phyloP scores from a whole-genome alignment of 176 grass and related monocot genomes.

The Elaeis guineensis region DNA sequence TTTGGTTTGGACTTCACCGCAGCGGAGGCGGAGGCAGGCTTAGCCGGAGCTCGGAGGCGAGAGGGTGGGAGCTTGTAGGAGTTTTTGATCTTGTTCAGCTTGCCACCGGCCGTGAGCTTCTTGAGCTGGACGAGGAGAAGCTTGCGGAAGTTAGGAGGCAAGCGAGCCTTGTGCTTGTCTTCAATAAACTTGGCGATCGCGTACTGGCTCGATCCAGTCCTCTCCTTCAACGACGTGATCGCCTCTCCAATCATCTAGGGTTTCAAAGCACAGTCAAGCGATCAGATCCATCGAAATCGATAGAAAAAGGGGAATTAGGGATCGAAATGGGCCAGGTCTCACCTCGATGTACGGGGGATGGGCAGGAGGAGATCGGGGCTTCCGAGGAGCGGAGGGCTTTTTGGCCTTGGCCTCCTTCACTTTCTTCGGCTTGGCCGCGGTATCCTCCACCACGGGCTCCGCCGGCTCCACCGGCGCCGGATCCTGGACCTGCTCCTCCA shows the following conservation, averaged over 20 bases:
- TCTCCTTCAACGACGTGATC: slow-evolving; percentile 67
- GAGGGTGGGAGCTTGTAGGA: slow-evolving; percentile 57
- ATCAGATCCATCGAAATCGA: not conserved
- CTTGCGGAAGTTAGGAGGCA: slow-evolving; percentile 63
- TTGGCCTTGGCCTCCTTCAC: slow-evolving; percentile 40
- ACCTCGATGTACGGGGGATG: slow-evolving; percentile 83
- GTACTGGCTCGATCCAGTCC: slow-evolving; percentile 62
- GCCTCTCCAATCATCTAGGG: slow-evolving; percentile 75
- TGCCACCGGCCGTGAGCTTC: slow-evolving; percentile 42
- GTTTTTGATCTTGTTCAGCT: slow-evolving; percentile 61
- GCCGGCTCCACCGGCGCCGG: slow-evolving; percentile 3
- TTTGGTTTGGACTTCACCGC: slow-evolving; percentile 12
- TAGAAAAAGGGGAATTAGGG: not conserved
- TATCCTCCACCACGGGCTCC: slow-evolving; percentile 6
- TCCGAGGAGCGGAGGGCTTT: slow-evolving; percentile 27
- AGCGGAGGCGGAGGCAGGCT: not conserved
- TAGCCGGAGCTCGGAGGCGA: not conserved
- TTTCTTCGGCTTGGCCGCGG: slow-evolving; percentile 25
- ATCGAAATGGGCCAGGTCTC: not conserved
- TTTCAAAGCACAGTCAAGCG: too few relatives aligned
- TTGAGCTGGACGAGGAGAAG: slow-evolving; percentile 40
- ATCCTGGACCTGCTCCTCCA: slow-evolving; percentile 18
- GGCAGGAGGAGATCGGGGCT: slow-evolving; percentile 14
- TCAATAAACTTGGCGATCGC: slow-evolving; percentile 69
- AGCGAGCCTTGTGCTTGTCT: slow-evolving; percentile 44